A percentile compares a stretch with the other conserved stretches of the same genome.
phyloP scores from a whole-genome alignment of 495 filamentous ascomycete genomes.

The Glutinoglossum americanum region DNA sequence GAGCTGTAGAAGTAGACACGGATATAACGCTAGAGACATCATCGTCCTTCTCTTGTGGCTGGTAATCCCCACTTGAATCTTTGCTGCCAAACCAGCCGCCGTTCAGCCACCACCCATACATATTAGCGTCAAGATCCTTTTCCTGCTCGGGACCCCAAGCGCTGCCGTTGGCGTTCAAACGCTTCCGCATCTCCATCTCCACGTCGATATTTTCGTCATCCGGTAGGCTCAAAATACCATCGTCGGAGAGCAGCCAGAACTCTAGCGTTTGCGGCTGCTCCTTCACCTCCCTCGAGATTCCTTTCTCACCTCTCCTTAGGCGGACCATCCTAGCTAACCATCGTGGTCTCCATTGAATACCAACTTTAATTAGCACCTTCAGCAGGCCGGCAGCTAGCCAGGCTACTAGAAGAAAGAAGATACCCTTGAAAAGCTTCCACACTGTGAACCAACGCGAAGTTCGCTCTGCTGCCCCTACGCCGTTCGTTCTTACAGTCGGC shows the following conservation, averaged over 20 bases:
- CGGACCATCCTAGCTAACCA: conserved; percentile 35
- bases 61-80: conserved; percentile 55
- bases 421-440: conserved; percentile 48
- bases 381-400: conserved; percentile 34
- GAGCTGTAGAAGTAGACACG: conserved; percentile 22
- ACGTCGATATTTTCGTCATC: conserved; percentile 47
- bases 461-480: conserved; percentile 55
- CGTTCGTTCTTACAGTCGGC: conserved; percentile 29
- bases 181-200: conserved; percentile 46
- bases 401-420: conserved; percentile 40
- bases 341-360: conserved; percentile 37
- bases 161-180: conserved; percentile 17
- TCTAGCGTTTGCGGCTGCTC: conserved; percentile 20
- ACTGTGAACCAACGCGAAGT: conserved; percentile 52
- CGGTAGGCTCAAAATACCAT: conserved; percentile 34
- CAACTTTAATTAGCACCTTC: conserved; percentile 32
- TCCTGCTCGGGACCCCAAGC: conserved; percentile 27
- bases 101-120: conserved; percentile 62
- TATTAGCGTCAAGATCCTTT: conserved; percentile 40
- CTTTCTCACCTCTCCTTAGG: conserved; percentile 8
- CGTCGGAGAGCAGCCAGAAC: conserved; percentile 37
- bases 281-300: conserved; percentile 6
- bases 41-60: conserved; percentile 34
- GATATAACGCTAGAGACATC: conserved; percentile 65
- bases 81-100: conserved; percentile 67